Base-by-base conservation (phyloP, 495 filamentous ascomycete species). In the Pyrenula aspistea region DNA sequence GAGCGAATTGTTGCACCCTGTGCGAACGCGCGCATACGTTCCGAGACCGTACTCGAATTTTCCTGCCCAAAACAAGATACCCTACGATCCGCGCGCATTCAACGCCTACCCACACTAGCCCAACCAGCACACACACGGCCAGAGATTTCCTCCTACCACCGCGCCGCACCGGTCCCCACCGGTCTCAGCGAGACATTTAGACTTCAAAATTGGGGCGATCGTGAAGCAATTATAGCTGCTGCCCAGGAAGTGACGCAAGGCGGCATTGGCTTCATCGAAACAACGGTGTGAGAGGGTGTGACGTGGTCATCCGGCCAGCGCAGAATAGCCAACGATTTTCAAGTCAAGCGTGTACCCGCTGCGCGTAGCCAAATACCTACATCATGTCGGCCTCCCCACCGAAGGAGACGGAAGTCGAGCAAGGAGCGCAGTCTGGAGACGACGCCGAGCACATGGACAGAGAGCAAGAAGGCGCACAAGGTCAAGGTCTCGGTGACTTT, bases 371-470 rank as follows among this genome's bases (percentile, higher is more conserved):
- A 55, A 58, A 65, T 42, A 68, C 61, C 69, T 69, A 85, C 78
- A 86, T 80, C 84, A 96, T 95, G 90, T 93, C 92, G 79, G 89
- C 87, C 79, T 88, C 88, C 81, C 88, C 89, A 78, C 83, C 90
- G 67, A 75, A 74, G 56, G 83, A 88, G 65, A 75, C 77, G 68
- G 89, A 94, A 69, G 85, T 88, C 76, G 92, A 95, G 80, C 84
- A 84, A 79, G 87, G 86, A 84, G 84, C 79, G 80, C 88, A 89
- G 78, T 95, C 92, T 77, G 85, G 86, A 78, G 89, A 94, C 75
- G 89, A 95, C 70, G 80, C 74, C 73, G 78, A 83, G 68, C 79
- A 79, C 70, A 85, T 87, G 82, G 83, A 86, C 67, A 80, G 82
- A 70, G 81, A 80, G 62, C 75, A 81, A 64, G 78, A 82, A 71